Conservation (phyloP, 169 alveolate genomes). For the Amoebophrya sp. region DNA sequence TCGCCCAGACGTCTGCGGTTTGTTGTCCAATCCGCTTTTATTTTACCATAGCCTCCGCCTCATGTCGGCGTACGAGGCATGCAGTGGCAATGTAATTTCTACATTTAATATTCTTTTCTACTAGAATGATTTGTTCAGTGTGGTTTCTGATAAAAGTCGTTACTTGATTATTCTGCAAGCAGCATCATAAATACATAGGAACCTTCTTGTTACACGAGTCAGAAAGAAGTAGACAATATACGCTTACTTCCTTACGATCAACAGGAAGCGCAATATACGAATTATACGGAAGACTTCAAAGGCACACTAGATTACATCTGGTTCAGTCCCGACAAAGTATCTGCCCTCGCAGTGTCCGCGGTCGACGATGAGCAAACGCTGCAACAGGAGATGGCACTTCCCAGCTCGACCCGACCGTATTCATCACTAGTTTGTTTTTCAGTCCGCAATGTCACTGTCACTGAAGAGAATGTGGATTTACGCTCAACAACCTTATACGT, state of each 20-base stretch:
- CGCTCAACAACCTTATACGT: too few species aligned
- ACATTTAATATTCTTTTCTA: too few species aligned
- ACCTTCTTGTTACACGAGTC: too few species aligned
- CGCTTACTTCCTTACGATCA: too few species aligned
- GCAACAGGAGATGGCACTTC: conserved; percentile 10
- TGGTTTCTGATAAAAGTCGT: too few species aligned
- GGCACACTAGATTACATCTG: conserved; percentile 30
- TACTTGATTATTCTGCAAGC: too few species aligned
- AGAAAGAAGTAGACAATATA: too few species aligned
- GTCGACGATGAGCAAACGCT: neutral
- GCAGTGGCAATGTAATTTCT: neutral
- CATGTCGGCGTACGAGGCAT: neutral
- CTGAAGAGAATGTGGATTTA: too few species aligned
- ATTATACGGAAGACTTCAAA: conserved; percentile 4
- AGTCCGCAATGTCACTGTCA: neutral
- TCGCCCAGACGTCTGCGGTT: neutral
- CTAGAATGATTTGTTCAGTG: too few species aligned
- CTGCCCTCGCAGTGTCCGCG: conserved; percentile 11
- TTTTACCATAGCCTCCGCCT: neutral
- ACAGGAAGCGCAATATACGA: conserved; percentile 27
- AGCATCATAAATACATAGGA: too few species aligned
- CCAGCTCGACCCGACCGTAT: conserved; percentile 30
- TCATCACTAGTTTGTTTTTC: neutral
- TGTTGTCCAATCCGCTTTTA: neutral
- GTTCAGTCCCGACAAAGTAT: neutral